A percentile compares a stretch with the other conserved stretches of the same genome.
These are phyloP conservation scores for Phanerodontia chrysosporium DNA, from an alignment of 768 basidiomycete genomes.

Conservation along the genomic window DNA sequence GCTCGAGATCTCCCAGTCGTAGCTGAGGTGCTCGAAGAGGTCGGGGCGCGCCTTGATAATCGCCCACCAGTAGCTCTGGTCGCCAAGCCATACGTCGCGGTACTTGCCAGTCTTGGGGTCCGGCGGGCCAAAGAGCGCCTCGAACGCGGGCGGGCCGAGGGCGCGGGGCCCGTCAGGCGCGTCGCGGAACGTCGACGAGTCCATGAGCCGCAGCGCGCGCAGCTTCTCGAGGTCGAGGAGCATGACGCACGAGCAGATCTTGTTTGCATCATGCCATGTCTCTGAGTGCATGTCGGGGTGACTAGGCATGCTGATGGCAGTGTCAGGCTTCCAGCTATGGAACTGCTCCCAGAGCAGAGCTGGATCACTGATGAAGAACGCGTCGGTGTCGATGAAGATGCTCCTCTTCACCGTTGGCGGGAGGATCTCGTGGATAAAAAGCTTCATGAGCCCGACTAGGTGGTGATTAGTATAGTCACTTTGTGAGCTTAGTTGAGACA, in stretches of 20 bases:
- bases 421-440: constrained; percentile 50
- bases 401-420: constrained; percentile 38
- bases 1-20: constrained; percentile 46
- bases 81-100: constrained; percentile 43
- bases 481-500: constrained; percentile 9
- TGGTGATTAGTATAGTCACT: background rate
- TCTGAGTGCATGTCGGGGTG: constrained; percentile 38
- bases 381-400: constrained; percentile 52
- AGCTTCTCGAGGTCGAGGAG: constrained; percentile 45
- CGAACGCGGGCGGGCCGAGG: constrained; percentile 40
- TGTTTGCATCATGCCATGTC: constrained; percentile 42
- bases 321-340: constrained; percentile 26
- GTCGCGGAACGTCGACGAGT: constrained; percentile 38
- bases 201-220: constrained; percentile 42
- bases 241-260: constrained; percentile 51
- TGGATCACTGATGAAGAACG: constrained; percentile 45
- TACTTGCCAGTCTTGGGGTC: constrained; percentile 33
- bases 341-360: constrained; percentile 43
- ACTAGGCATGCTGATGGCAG: constrained; percentile 40
- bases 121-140: constrained; percentile 39
- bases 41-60: constrained; percentile 40
- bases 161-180: constrained; percentile 20
- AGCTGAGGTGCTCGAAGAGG: constrained; percentile 38
- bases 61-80: constrained; percentile 54
- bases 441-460: constrained; percentile 49